Evolutionary conservation across 2,329 filamentous ascomycete species (phyloP), one percentile per base, ranked within the genome.

Genomic region (Albophoma yamanashiensis): DNA sequence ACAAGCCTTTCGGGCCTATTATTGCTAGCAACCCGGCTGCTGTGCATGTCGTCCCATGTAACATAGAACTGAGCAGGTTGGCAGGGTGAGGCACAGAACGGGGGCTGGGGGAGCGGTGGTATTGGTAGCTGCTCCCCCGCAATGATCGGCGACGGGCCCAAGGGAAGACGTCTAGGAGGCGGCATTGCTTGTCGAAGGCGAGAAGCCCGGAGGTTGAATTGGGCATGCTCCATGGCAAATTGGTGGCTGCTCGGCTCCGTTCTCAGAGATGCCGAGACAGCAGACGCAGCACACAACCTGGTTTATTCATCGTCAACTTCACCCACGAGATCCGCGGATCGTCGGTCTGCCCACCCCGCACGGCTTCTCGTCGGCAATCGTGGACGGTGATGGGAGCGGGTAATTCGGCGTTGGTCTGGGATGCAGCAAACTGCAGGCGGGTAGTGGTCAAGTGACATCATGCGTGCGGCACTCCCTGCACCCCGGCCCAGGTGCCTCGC

Each of bases 1-100:
- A 3, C 3, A 52, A 15, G 25, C 47, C 20, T 58, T 58, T 58
- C 57, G 57, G 57, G 45, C 57, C 57, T 58, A 50, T 50, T 58
- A 6, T 22, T 42, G 40, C 22, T 22, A 56, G 12, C 55, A 39
- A 22, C 20, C 34, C 42, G 42, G 53, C 20, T 11, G 52, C 17
- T 42, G 55, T 27, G 55, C 55, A 56, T 39, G 38, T 6, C 11
- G 50, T 22, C 25, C 27, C 11, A 53, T 11, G 7, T 12, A 53
- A 36, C 7, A 7, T 17, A 17, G 45, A 17, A 25, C 45, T 1
- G 31, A 25, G 45, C 25, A 25, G 14, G 7, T n/a, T 2, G 43
- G 45, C 25, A 25, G 14, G 7, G 43, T 2, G 43, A 47, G n/a
- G 43, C 9, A 47, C 22, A 15, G n/a, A 47, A 25, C 20, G 20